Base-by-base conservation (phyloP, 257 asterid genomes). In the Gentiana straminea region DNA sequence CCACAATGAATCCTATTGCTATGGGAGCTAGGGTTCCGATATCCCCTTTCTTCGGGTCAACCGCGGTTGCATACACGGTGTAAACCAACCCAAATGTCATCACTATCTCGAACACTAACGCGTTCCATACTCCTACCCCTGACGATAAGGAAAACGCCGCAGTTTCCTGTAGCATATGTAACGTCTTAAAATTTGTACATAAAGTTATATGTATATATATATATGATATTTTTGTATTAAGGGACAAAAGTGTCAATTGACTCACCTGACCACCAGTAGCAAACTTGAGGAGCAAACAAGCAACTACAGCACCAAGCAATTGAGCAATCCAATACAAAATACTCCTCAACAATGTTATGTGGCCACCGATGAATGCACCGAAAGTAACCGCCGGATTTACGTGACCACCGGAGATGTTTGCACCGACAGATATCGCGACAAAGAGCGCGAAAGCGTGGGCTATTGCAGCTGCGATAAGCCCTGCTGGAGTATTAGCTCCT, bases 41-140 rank as follows among this genome's bases (percentile, higher is more conserved):
- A 47, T 83, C 74, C 0, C 95, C 94, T 64, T 75, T 86, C 78
- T 86, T 86, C 12, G 95, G 94, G 39, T 86, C 95, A 7, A 86
- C 80, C 0, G 95, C 95, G 0, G 94, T 86, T n/a, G 94, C 95
- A 24, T 86, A 86, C 1, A 86, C 95, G 0, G 95, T 85, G 84
- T 86, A 86, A 0, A 86, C 95, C 41, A 83, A 77, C 3, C 95
- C 95, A 34, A 86, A 84, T 0, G 95, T 86, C 95, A 86, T 86
- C 67, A 84, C 95, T 11, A 86, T 81, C 62, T 86, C 95, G 35
- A 86, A 86, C 2, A 86, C 65, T 8, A 86, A 52, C 3, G 94
- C 95, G 52, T 79, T 84, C 81, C 83, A 72, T 6, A 55, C 75
- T 1, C 75, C 55, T 48, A 86, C 88, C 0, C 94, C 95, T 0